phyloP scores from a whole-genome alignment of 352 stramenopile genomes.

The Blastocystis sp. region DNA sequence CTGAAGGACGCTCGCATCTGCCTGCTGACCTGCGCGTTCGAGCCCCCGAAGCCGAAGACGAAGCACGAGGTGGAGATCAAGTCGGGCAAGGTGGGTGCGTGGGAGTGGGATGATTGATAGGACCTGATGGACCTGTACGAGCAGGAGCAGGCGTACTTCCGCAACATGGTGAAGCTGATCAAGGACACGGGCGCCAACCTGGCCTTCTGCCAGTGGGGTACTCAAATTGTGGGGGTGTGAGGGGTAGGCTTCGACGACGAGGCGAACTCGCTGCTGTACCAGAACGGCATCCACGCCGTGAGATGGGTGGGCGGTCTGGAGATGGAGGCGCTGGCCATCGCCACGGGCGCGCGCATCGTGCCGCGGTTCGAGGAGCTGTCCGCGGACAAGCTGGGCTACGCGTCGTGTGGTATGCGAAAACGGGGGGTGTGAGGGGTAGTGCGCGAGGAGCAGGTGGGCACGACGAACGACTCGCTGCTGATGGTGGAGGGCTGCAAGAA shows the following conservation, averaged over 20 bases:
- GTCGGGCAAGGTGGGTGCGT: slow-evolving; percentile 82
- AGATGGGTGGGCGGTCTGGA: slow-evolving; percentile 98
- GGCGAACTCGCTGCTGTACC: slow-evolving; percentile 95
- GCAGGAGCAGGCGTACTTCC: slow-evolving; percentile 97
- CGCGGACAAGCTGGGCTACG: slow-evolving; percentile 90
- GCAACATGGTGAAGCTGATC: slow-evolving; percentile 96
- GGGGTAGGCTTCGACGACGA: slow-evolving; percentile 99
- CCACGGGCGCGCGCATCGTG: slow-evolving; percentile 95
- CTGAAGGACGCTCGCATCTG: slow-evolving; percentile 95
- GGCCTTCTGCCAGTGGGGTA: slow-evolving; percentile 85
- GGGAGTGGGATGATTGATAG: background rate
- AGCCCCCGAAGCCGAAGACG: slow-evolving; percentile 98
- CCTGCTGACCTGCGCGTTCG: slow-evolving; percentile 97
- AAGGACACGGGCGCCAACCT: slow-evolving; percentile 96
- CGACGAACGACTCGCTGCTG: slow-evolving; percentile 94
- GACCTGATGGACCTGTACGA: slow-evolving; percentile 79
- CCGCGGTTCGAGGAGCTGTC: slow-evolving; percentile 94
- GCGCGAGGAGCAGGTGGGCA: slow-evolving; percentile 93
- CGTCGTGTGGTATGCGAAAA: slow-evolving; percentile 71
- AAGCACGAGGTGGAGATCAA: slow-evolving; percentile 99
- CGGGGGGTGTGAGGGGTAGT: slow-evolving; percentile 75
- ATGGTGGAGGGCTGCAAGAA: slow-evolving; percentile 96
- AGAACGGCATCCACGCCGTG: slow-evolving; percentile 93
- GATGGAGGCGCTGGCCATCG: slow-evolving; percentile 99
- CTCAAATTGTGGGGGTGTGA: slow-evolving; percentile 13